Conservation (phyloP, 495 filamentous ascomycete species). For the Hypoxylon crocopeplum region DNA sequence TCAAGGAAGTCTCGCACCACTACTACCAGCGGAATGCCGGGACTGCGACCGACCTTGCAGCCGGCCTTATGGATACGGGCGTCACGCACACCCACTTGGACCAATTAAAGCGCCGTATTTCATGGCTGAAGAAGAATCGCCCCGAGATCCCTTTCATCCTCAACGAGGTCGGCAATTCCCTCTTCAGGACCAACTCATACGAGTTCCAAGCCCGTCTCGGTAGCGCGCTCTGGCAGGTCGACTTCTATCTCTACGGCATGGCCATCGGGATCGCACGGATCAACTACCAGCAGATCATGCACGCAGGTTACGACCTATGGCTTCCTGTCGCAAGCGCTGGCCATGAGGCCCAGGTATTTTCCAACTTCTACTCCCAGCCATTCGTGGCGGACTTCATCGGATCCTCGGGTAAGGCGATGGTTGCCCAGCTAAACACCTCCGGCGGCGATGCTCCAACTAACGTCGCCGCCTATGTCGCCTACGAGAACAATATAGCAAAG, state of each 20-base stretch:
- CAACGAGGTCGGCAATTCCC: constrained; percentile 41
- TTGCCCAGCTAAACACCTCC: constrained; percentile 27
- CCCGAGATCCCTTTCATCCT: constrained; percentile 37
- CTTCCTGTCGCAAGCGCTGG: constrained; percentile 38
- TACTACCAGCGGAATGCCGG: constrained; percentile 39
- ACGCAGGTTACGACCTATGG: constrained; percentile 41
- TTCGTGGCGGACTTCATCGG: constrained; percentile 43
- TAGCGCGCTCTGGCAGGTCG: constrained; percentile 40
- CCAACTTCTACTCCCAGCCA: constrained; percentile 43
- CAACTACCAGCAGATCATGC: constrained; percentile 45
- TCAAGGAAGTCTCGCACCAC: constrained; percentile 41
- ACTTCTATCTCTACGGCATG: constrained; percentile 41
- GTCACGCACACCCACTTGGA: constrained; percentile 33
- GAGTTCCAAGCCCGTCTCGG: constrained; percentile 38
- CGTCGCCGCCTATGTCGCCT: constrained; percentile 36
- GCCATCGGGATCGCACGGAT: constrained; percentile 35
- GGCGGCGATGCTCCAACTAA: constrained; percentile 13
- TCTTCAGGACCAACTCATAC: constrained; percentile 32
- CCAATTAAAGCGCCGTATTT: constrained; percentile 27
- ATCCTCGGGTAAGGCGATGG: constrained; percentile 31
- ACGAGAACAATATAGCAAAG: constrained; percentile 28
- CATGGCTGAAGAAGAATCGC: constrained; percentile 31
- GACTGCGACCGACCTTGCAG: constrained; percentile 25
- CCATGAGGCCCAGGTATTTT: constrained; percentile 35
- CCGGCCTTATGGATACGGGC: constrained; percentile 33